These are phyloP conservation scores for Bruguiera sexangula DNA, from an alignment of 345 rosid genomes.

Conservation along the genomic window DNA sequence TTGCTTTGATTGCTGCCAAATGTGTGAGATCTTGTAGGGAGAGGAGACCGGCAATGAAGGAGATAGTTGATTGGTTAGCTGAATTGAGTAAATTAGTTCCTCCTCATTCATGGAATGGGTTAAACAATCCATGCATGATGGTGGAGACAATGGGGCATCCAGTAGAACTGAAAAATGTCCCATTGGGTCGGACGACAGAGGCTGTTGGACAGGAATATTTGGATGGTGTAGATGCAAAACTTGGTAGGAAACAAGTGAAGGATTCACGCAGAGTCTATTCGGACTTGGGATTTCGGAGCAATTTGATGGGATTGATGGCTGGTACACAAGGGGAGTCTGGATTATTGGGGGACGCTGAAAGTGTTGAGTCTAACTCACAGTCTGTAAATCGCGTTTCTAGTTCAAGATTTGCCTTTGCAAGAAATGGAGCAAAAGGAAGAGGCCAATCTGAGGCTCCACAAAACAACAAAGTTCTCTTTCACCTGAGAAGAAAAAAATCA, in stretches of 20 bases:
- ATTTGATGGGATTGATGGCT: conserved; percentile 71
- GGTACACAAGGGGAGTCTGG: conserved; percentile 40
- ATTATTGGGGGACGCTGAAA: conserved; percentile 23
- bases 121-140: conserved; percentile 95
- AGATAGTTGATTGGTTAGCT: conserved; percentile 75
- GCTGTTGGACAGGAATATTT: conserved; percentile 24
- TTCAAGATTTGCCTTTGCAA: conserved; percentile 42
- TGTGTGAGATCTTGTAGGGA: conserved; percentile 98
- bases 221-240: conserved; percentile 35
- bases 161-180: conserved; percentile 43
- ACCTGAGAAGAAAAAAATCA: conserved; percentile 32
- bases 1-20: conserved; percentile 78
- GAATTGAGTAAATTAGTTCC: conserved; percentile 70
- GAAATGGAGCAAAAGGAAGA: conserved; percentile 28
- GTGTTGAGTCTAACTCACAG: conserved; percentile 17
- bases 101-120: conserved; percentile 82
- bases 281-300: conserved; percentile 68
- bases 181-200: conserved; percentile 15
- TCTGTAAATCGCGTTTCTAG: conserved; percentile 27
- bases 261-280: conserved; percentile 59
- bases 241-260: conserved; percentile 26
- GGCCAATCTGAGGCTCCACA: conserved; percentile 12
- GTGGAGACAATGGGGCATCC: conserved; percentile 85
- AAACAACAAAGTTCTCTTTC: conserved; percentile 15
- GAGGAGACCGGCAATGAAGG: conserved; percentile 87